Evolutionary conservation across 2,329 filamentous ascomycete species (phyloP), one percentile per base, ranked within the genome.

Genomic region (Ophiocordyceps camponoti-floridani): DNA sequence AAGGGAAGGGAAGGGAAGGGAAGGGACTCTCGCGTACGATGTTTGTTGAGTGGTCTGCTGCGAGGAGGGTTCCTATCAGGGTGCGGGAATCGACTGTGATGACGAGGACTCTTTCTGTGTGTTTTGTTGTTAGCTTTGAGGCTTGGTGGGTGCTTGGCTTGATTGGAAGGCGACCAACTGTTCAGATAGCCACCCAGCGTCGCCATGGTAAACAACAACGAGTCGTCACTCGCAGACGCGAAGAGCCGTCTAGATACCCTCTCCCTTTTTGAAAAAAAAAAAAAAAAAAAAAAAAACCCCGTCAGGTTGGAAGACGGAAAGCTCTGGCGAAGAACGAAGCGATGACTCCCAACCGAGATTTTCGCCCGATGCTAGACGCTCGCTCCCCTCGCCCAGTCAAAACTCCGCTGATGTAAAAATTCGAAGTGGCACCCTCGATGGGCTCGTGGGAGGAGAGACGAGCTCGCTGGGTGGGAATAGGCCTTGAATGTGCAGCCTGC

Each of bases 21-120:
- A 13, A 26, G 14, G 12, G 19, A 13, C 4, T 12, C 3, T 10
- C 28, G 28, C 40, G 42, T 18, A 31, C 77, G 49, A 98, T 68
- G 63, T 98, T 98, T 52, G 91, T 96, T 56, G 82, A 78, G 63
- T 94, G 81, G 62, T 98, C 91, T 58, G 82, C 87, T 41, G 84
- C 85, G 43, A 89, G 70, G 45, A 98, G 77, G 2, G 73, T 88
- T 47, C 91, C 91, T 49, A 85, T 73, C 19, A 89, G 67, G 42
- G 85, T 94, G 54, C 89, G 81, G 44, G 89, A 91, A 64, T 96
- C 91, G 53, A 85, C 82, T 27, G 91, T 96, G 50, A 96, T 75
- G 56, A 96, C 82, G 47, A 88, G 73, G 54, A 96, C 85, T 63
- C 86, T 93, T 65, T 94, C 91, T 95, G 40, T 11, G 46, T n/a